Conservation (phyloP, 2,329 filamentous ascomycete genomes). For the Neofusicoccum parvum region DNA sequence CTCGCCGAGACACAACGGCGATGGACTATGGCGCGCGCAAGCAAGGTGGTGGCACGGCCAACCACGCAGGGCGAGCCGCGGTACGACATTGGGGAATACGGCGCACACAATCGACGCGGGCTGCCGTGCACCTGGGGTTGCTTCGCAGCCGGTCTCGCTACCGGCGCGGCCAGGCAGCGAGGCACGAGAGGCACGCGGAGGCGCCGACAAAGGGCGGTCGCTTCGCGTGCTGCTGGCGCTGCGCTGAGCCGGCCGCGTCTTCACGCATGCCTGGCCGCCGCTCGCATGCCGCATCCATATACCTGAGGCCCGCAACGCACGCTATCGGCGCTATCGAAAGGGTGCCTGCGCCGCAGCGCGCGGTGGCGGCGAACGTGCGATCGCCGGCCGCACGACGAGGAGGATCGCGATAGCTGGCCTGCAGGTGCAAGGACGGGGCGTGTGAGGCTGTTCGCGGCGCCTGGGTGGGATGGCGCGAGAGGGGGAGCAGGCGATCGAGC, state of each 20-base stretch:
- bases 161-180: constrained; percentile 1
- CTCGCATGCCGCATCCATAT: not conserved
- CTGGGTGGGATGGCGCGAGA: constrained; percentile 4
- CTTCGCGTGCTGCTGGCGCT: constrained; percentile 7
- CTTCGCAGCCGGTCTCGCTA: not conserved
- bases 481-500: constrained; percentile 10
- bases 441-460: constrained; percentile 1
- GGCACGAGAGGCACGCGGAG: constrained; percentile 14
- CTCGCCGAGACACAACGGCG: constrained; percentile 7
- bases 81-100: constrained; percentile 11
- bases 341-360: not conserved
- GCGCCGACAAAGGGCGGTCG: not conserved
- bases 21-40: constrained; percentile 8
- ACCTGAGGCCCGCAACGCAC: not conserved
- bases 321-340: not conserved
- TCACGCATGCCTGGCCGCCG: constrained; percentile 4
- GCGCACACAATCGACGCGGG: constrained; percentile 9
- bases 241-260: not conserved
- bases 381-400: not conserved
- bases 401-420: not conserved
- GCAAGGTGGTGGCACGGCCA: constrained; percentile 12
- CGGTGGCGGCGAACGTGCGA: not conserved
- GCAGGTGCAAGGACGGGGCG: constrained; percentile 1
- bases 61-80: constrained; percentile 15
- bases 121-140: constrained; percentile 3